These are phyloP conservation scores for Articulospora tetracladia DNA, from an alignment of 495 filamentous ascomycete genomes.

Conservation along the genomic window DNA sequence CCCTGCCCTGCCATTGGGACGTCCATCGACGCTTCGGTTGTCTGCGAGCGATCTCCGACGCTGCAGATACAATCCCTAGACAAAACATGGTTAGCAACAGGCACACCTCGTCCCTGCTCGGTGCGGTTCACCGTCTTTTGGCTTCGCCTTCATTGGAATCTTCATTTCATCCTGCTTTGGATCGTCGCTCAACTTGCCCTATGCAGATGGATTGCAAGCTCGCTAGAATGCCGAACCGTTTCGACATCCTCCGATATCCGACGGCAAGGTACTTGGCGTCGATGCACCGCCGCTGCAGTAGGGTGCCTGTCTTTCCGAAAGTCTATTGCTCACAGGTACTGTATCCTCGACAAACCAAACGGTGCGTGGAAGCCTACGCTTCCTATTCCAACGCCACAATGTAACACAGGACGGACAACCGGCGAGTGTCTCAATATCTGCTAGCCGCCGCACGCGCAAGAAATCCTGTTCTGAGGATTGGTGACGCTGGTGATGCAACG, in stretches of 20 bases:
- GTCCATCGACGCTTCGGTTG: neutral
- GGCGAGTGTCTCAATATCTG: neutral
- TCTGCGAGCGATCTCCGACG: too few species aligned
- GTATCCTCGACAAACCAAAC: neutral
- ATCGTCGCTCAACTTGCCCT: too few species aligned
- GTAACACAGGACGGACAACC: neutral
- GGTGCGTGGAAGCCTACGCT: neutral
- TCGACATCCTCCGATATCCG: neutral
- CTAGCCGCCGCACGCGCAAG: neutral
- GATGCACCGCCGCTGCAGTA: neutral
- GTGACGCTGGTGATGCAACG: neutral
- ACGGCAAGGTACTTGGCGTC: neutral
- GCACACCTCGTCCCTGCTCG: neutral
- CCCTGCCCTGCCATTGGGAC: neutral
- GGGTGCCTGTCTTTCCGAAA: neutral
- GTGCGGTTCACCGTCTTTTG: neutral
- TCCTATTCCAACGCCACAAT: neutral
- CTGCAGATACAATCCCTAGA: too few species aligned
- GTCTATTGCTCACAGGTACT: neutral
- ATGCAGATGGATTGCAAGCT: too few species aligned
- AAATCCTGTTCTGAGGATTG: neutral
- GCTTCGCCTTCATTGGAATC: neutral
- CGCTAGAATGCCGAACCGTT: too few species aligned
- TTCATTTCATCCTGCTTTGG: too few species aligned
- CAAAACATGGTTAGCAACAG: neutral